phyloP scores from a whole-genome alignment of 1,139 yeast genomes.

The Hemisphaericaspora xylanilytica region DNA sequence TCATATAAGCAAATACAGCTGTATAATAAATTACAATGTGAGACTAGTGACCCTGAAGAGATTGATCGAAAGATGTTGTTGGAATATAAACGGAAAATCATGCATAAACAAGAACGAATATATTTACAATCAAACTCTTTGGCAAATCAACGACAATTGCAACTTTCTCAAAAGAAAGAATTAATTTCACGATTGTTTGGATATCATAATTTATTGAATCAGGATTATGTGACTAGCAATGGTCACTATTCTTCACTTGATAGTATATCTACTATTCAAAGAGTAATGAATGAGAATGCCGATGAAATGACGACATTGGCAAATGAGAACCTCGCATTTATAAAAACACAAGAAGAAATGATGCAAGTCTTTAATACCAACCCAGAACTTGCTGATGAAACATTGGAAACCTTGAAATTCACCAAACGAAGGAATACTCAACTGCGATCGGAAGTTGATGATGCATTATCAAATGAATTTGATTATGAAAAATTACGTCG shows the following conservation, averaged over 20 bases:
- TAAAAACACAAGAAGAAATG: constrained; percentile 27
- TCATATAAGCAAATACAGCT: not conserved
- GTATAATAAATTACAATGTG: not conserved
- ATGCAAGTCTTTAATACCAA: not conserved
- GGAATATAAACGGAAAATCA: constrained; percentile 34
- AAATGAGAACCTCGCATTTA: constrained; percentile 36
- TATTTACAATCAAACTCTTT: constrained; percentile 35
- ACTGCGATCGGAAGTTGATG: not conserved
- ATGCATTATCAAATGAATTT: not conserved
- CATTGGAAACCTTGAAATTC: not conserved
- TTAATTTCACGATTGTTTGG: constrained; percentile 40
- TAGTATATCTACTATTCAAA: constrained; percentile 36
- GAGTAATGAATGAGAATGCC: constrained; percentile 43
- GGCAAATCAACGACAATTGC: constrained; percentile 40
- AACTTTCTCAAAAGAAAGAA: constrained; percentile 43
- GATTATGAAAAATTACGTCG: constrained; percentile 30
- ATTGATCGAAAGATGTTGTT: constrained; percentile 32
- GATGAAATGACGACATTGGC: constrained; percentile 36
- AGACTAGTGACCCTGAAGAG: constrained; percentile 15
- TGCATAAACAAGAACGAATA: constrained; percentile 32
- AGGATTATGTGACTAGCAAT: constrained; percentile 43
- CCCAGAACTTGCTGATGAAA: too few species aligned
- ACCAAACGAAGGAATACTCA: constrained; percentile 1
- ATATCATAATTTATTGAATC: constrained; percentile 36
- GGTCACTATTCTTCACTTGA: constrained; percentile 40